Evolutionary conservation across 192 early-diverging fungal genomes (phyloP).

Genomic region (Linnemannia elongata): DNA sequence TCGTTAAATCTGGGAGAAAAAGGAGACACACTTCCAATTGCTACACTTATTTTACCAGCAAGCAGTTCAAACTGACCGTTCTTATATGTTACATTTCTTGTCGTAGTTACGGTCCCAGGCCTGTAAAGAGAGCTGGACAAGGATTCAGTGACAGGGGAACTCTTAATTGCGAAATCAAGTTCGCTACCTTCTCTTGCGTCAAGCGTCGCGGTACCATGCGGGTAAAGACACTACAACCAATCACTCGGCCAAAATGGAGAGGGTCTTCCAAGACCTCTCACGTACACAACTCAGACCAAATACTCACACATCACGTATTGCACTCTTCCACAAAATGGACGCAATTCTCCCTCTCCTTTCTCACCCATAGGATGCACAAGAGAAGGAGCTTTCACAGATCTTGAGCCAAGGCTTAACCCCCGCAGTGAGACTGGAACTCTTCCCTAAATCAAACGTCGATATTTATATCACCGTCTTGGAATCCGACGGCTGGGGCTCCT

Average conservation of each 20-base stretch:
- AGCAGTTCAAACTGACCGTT: neutral
- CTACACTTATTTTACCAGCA: neutral
- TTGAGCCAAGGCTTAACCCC: constrained; percentile 77
- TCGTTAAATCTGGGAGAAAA: neutral
- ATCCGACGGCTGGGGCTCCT: constrained; percentile 73
- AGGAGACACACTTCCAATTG: neutral
- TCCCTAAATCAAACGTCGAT: constrained; percentile 84
- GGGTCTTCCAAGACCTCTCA: too few species aligned
- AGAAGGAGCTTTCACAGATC: constrained; percentile 73
- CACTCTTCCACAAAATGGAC: too few species aligned
- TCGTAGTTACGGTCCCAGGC: constrained; percentile 79
- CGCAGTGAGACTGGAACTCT: constrained; percentile 75
- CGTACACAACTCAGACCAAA: neutral
- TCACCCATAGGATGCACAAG: constrained; percentile 67
- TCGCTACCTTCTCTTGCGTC: constrained; percentile 77
- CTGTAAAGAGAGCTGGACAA: constrained; percentile 60
- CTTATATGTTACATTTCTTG: neutral
- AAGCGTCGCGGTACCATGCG: constrained; percentile 66
- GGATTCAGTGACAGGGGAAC: constrained; percentile 67
- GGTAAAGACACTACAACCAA: constrained; percentile 12
- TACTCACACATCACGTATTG: constrained; percentile 1
- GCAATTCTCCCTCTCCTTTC: neutral
- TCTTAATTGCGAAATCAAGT: constrained; percentile 82
- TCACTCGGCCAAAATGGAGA: too few species aligned
- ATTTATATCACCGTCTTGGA: constrained; percentile 79